Evolutionary conservation across 805 yeast genomes (phyloP), one percentile per base, ranked within the genome.

Genomic region (Cyberlindnera meyerae): DNA sequence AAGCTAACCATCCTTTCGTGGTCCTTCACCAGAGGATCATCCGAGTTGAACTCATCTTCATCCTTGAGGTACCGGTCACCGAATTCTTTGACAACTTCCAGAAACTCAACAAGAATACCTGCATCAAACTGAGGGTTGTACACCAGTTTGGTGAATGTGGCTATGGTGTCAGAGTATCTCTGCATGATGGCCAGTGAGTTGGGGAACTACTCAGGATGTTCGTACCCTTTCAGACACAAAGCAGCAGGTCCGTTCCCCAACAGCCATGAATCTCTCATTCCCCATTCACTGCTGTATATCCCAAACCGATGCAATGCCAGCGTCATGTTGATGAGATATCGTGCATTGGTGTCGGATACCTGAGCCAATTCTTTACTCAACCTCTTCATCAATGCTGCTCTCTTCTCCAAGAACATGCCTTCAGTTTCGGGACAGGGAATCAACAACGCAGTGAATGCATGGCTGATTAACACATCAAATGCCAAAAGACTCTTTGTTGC

Each of bases 91-190:
- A 44, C 32, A 7, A 48, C 36, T 2, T 45, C 48, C 8, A 30
- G 17, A 21, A 48, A 42, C 34, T 52, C 58, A 18, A 34, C 27
- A 3, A 54, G 25, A 4, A 47, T 33, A 9, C 34, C 29, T 6
- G 47, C 36, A 18, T 44, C 31, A 34, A 52, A 54, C 3, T 36
- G 40, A 13, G 58, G 57, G 14, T 42, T 30, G 40, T 50, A 45
- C 3, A 51, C 38, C 8, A 33, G 38, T 24, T 40, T 45, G 0
- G 45, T 35, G 1, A 50, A 46, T 30, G 42, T 46, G 11, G 43
- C 9, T 11, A 43, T 31, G 1, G 50, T 47, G 37, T 51, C 52
- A 4, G 54, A 50, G 31, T 29, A 37, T 8, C 27, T 30, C 24
- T 48, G 37, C 25, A 54, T n/a, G 1, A 20, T 7, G 1, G 29